A percentile compares a stretch with the other conserved stretches of the same genome.
These are phyloP conservation scores for Alternaria arbusti DNA, from an alignment of 2,329 filamentous ascomycete genomes.

Conservation along the genomic window DNA sequence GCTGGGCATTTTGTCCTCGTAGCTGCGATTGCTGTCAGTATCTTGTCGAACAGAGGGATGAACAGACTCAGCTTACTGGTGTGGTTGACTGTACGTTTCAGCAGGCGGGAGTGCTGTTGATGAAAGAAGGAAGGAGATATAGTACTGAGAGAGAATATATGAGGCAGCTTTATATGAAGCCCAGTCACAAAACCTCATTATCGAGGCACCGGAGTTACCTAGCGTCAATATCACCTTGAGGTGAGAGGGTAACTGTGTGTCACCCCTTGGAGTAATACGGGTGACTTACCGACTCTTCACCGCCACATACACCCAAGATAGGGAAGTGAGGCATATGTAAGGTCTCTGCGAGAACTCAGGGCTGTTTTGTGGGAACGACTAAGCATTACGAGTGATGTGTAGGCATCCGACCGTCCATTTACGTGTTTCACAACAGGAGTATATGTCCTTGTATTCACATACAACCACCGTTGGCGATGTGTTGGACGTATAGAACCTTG, in stretches of 20 bases:
- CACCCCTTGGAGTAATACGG: not conserved
- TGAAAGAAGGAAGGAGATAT: not conserved
- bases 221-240: not conserved
- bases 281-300: not conserved
- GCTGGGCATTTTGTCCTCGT: rapidly evolving
- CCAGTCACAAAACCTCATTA: too few species aligned
- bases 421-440: not conserved
- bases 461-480: not conserved
- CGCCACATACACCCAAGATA: not conserved
- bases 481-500: not conserved
- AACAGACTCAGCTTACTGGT: too few species aligned
- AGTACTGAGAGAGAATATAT: not conserved
- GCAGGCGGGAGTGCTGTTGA: not conserved
- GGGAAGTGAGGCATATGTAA: not conserved
- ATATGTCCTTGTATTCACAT: not conserved
- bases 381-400: not conserved
- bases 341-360: not conserved
- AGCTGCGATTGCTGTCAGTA: not conserved
- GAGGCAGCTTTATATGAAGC: not conserved
- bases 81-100: not conserved
- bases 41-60: too few species aligned
- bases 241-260: not conserved
- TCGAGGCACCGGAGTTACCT: too few species aligned
- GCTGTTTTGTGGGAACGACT: not conserved
- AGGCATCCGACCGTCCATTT: not conserved